Evolutionary conservation across 176 grass and related monocot species (phyloP).

Genomic region (Carex myosuroides): DNA sequence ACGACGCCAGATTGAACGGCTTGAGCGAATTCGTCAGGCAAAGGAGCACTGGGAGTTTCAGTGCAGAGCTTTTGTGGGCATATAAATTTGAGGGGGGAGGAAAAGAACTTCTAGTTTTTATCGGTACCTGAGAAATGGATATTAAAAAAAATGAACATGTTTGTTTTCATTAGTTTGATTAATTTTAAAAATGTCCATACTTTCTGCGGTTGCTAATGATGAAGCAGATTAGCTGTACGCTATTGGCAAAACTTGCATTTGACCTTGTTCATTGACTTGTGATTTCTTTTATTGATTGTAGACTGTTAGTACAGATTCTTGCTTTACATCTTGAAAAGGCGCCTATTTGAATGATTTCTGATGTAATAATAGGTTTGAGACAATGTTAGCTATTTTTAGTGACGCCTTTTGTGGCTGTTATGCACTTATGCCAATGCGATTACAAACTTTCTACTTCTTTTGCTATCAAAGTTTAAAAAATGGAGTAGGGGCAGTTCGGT

Average conservation of each 20-base stretch:
- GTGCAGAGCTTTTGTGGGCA: constrained; percentile 59
- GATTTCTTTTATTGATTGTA: background rate
- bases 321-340: background rate
- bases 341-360: background rate
- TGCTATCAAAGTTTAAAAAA: background rate
- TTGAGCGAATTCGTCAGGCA: constrained; percentile 48
- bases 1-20: constrained; percentile 44
- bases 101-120: background rate
- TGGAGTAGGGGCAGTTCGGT: too few relatives aligned
- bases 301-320: background rate
- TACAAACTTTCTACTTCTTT: background rate
- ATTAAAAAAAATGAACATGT: background rate
- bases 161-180: too few relatives aligned
- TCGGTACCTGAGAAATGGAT: background rate
- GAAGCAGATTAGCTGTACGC: background rate
- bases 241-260: background rate
- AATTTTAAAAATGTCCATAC: background rate
- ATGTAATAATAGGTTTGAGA: too few relatives aligned
- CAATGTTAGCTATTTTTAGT: too few relatives aligned
- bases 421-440: background rate
- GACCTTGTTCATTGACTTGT: background rate
- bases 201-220: background rate
- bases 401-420: background rate
- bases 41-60: constrained; percentile 78
- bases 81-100: constrained; percentile 13